Percentiles rank a stretch among this genome's conserved stretches.
Conservation (phyloP, 352 stramenopile species). For the Globisporangium abappressorium region DNA sequence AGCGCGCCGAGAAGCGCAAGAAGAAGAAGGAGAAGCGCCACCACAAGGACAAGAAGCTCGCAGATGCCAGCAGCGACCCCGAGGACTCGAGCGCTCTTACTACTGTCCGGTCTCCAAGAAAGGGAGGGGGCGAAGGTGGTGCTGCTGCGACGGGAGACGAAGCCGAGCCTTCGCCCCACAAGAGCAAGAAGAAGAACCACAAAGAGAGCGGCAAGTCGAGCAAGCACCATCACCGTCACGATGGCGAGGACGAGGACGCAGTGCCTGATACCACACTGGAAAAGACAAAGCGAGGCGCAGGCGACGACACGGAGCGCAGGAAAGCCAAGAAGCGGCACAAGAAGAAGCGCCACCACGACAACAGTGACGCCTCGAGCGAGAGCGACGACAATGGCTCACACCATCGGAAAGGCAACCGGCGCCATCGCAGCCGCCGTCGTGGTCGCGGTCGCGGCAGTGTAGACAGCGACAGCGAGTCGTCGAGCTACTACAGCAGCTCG, state of each 20-base stretch:
- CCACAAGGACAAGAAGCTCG: constrained; percentile 37
- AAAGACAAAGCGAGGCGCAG: neutral
- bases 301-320: constrained; percentile 19
- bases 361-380: constrained; percentile 41
- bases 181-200: constrained; percentile 63
- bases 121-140: constrained; percentile 14
- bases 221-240: constrained; percentile 32
- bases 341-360: constrained; percentile 45
- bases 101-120: constrained; percentile 36
- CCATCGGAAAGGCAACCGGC: constrained; percentile 19
- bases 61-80: constrained; percentile 27
- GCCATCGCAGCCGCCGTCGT: constrained; percentile 24
- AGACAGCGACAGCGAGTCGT: constrained; percentile 49
- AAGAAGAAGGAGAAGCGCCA: constrained; percentile 56
- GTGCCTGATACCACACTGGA: constrained; percentile 10
- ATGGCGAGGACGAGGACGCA: constrained; percentile 20
- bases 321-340: constrained; percentile 42
- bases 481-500: constrained; percentile 49
- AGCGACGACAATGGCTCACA: constrained; percentile 30
- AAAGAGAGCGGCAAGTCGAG: constrained; percentile 16
- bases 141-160: constrained; percentile 21
- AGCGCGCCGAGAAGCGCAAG: constrained; percentile 40
- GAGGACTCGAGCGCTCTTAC: constrained; percentile 27
- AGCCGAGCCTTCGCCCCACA: constrained; percentile 34
- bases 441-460: constrained; percentile 9